These are phyloP conservation scores for Orbilia blumenaviensis DNA, from an alignment of 2,329 filamentous ascomycete genomes.

Conservation along the genomic window DNA sequence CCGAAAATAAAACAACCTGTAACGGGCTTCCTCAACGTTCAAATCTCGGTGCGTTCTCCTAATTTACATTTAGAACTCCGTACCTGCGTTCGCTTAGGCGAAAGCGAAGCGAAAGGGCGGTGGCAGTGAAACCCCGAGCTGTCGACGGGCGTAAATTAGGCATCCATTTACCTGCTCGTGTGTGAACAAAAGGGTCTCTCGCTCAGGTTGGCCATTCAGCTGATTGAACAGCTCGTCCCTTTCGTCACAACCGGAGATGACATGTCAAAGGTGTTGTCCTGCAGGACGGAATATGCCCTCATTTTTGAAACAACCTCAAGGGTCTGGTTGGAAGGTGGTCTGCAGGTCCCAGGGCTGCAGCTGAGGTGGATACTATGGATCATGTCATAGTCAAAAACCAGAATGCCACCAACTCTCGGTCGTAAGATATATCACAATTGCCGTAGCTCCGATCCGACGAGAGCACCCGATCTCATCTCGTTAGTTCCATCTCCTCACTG, in stretches of 20 bases:
- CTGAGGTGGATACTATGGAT: constrained; percentile 27
- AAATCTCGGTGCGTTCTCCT: constrained; percentile 27
- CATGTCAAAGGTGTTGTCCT: constrained; percentile 36
- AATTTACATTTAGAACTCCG: constrained; percentile 25
- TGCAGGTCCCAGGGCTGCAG: constrained; percentile 40
- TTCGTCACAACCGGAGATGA: constrained; percentile 25
- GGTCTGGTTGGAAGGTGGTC: not conserved
- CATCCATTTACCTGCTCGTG: constrained; percentile 17
- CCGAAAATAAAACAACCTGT: not conserved
- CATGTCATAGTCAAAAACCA: not conserved
- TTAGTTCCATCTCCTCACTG: not conserved
- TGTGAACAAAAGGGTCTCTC: constrained; percentile 5
- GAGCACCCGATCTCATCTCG: constrained; percentile 1
- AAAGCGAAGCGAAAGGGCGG: constrained; percentile 43
- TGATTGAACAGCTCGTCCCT: not conserved
- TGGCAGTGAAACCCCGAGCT: constrained; percentile 51
- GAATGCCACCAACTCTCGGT: not conserved
- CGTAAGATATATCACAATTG: not conserved
- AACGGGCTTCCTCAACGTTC: not conserved
- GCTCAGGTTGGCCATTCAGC: constrained; percentile 21
- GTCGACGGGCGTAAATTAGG: constrained; percentile 32
- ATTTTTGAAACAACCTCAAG: constrained; percentile 8
- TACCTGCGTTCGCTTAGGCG: constrained; percentile 37
- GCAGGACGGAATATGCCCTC: constrained; percentile 16
- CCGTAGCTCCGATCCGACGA: not conserved